Base-by-base conservation (phyloP, 1,139 yeast species). In the Kodamaea ohmeri region DNA sequence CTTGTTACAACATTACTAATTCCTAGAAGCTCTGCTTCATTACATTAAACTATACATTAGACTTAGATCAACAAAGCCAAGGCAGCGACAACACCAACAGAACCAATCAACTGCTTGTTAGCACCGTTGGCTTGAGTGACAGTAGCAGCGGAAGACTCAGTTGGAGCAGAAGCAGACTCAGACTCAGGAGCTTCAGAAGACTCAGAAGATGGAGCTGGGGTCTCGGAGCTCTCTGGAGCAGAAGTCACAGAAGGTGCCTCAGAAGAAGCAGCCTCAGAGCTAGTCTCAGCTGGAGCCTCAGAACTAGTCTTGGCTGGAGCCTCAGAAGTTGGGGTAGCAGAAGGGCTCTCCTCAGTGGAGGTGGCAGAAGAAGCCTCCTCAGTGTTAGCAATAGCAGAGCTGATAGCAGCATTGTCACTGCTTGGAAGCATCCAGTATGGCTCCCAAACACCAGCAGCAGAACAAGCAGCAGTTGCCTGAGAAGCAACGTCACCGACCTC, bases 391-490 rank as follows among this genome's bases (percentile, higher is more conserved):
- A 49, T 52, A 24, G 67, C 67, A 19, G 39, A 38, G 7, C 50
- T 47, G 35, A 71, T 51, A 12, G 51, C 61, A 20, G 62, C 45
- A 3, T 67, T 52, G 34, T 63, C 60, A 6, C 65, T 49, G 14
- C 61, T 62, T 17, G 72, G 71, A 52, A 70, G 58, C 57, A 59
- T 57, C 73, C 73, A 69, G 39, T 63, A 52, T 46, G 65, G 63
- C n/a, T 50, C 48, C 44, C 50, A 48, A 30, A 68, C 78, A 43
- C 77, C 78, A 34, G 63, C 77, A 20, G 50, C 45, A 16, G 62
- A 50, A 53, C 78, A 73, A 36, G 67, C 45, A 8, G 75, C 65
- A 16, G 49, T 49, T 22, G 76, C 78, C 44, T 63, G 53, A 28
- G 59, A 52, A 18, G 74, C 66, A 36, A 72, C 73, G 21, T 48